Base-by-base conservation (phyloP, 176 grass and related monocot genomes). In the Pontederia paniculata region DNA sequence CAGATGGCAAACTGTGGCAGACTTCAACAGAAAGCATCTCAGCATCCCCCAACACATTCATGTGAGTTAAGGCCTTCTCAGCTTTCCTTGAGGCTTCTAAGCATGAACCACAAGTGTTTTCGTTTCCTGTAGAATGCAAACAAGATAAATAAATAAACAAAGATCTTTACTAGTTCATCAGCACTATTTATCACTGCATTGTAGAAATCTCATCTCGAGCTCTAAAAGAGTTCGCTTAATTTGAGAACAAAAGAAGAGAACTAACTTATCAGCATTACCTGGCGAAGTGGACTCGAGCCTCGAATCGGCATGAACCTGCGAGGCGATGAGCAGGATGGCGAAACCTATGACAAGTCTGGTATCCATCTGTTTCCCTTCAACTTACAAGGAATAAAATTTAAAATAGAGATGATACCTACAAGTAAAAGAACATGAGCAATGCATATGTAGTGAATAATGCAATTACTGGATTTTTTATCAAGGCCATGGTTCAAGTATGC, bases 1-100 rank as follows among this genome's bases (percentile, higher is more conserved):
- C 21, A 57, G 55, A 57, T 28, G 55, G 55, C 55, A 57, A 15
- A 41, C 23, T 28, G 16, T 57, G 55, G 55, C 55, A 57, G 16
- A 28, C 13, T 41, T 57, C 55, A 57, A 14, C 9, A 28, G 55
- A 57, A 4, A 57, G 55, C 23, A 28, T 15, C 15, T 28, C 23
- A 28, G 14, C 23, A 15, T 57, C 21, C 10, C 21, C 23, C 14
- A 57, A 57, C 4, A 57, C 3, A 15, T 28, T 57, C 2, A 8
- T 11, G 14, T 31, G 12, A 31, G 14, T 16, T 21, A 57, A 16
- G 13, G 21, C 11, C 15, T 41, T 57, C 12, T 17, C 12, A 57
- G 55, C 23, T 28, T 57, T 13, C 28, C 55, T 57, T 57, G 55
- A 57, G 9, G 55, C 55, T 12, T 57, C 21, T 12, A 57, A 8